Evolutionary conservation across 306 rosid species (phyloP), one percentile per base, ranked within the genome.

Genomic region (Argentina anserina): DNA sequence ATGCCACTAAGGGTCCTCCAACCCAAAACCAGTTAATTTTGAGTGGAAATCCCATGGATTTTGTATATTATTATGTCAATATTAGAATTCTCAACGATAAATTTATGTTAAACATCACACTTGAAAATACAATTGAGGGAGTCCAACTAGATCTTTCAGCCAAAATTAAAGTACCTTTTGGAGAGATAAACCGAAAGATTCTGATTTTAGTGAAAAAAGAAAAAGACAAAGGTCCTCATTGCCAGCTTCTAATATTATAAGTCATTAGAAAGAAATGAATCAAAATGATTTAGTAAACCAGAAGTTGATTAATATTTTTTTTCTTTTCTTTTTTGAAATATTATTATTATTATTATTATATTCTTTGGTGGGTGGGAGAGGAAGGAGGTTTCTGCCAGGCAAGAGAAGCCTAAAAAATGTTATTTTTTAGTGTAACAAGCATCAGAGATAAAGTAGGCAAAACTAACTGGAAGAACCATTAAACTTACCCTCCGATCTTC

Each of bases 401-500:
- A 52, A 4, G 59, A 21, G 9, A 17, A 23, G 61, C 23, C 31
- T 3, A n/a, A 28, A 59, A 59, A 20, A 2, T 28, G 34, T 59
- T 7, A 14, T 9, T 28, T 28, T 7, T 28, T 6, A 58, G 41
- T 50, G 62, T 6, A 75, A 47, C 39, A 72, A 53, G 73, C 77
- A 43, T 42, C 73, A 88, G 8, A 64, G 70, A 47, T 71, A 76
- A 25, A 76, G 55, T 31, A 37, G 3, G 80, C 6, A 36, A 76
- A n/a, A 20, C 42, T 46, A 63, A 41, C 52, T 56, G 28, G 65
- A 65, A 74, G 67, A 65, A 26, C 34, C 23, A 63, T 66, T 45
- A 45, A 73, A 81, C 81, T 71, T 89, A 94, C 99, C 92, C 97
- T 89, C 87, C 85, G 84, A 83, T 94, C 99, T 79, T 94, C 99